Base-by-base conservation (phyloP, 495 filamentous ascomycete species). In the Trichocladium uniseriatum region DNA sequence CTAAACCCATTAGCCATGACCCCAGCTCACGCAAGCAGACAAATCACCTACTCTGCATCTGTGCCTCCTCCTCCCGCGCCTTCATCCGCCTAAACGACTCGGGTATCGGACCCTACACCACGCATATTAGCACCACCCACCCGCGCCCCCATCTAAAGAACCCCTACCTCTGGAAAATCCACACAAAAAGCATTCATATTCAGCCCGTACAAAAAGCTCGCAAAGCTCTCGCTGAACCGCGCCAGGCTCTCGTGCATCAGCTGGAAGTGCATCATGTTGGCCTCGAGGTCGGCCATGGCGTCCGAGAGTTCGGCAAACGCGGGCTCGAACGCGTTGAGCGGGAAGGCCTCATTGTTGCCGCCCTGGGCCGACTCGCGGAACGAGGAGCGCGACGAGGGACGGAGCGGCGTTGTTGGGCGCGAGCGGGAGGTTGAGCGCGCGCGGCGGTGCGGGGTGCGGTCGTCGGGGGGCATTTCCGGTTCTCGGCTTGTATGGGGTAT, bases 161-260 rank as follows among this genome's bases (percentile, higher is more conserved):
- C 9, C 47, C 43, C 36, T 90, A 89, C n/a, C 79, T 98, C 94
- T 0, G 89, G 87, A 63, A 97, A 97, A 69, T 97, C 92, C 32
- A 97, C 90, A 64, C 92, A 98, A 61, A 96, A 98, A 5, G 94
- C 92, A 67, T 96, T 97, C 87, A 98, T 94, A 57, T 97, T 96
- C 65, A 98, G 62, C 3, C 92, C 92, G 53, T 97, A 97, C 45
- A 98, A 61, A 56, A 98, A 97, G 60, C 81, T 86, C 0, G 90
- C 91, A 63, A 98, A 98, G 66, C 82, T 92, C 75, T 98, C 92
- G 63, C 84, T 91, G 66, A 98, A 98, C 8, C 92, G 79, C 35
- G 88, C 82, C 65, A 98, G 60, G 56, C 87, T 94, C 70, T 98
- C 91, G 63, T 98, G 89, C 87, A 98, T 94, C 48, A 94, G 68